Conservation (phyloP, 2,329 filamentous ascomycete species). For the Neofusicoccum cordaticola region DNA sequence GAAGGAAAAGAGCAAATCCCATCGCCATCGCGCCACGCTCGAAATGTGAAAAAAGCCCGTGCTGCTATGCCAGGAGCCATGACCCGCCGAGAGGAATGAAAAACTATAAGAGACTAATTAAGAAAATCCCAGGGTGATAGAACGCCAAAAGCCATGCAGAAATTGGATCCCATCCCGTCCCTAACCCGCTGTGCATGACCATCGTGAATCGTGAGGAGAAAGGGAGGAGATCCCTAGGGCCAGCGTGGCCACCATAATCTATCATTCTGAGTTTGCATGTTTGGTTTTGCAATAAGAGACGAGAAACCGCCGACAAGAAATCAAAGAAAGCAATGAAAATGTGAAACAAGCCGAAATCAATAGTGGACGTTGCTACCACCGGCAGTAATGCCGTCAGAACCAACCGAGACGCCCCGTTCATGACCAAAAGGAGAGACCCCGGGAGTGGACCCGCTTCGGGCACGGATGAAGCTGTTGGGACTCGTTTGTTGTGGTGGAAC, state of each 20-base stretch:
- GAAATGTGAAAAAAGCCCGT: neutral
- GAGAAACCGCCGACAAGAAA: neutral
- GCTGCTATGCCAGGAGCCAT: neutral
- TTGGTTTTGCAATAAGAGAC: neutral
- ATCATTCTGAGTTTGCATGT: slow-evolving; percentile 2
- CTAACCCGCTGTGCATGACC: neutral
- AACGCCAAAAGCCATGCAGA: slow-evolving; percentile 7
- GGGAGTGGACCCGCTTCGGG: slow-evolving; percentile 25
- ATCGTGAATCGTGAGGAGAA: slow-evolving; percentile 1
- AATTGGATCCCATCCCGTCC: neutral
- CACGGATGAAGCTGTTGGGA: slow-evolving; percentile 29
- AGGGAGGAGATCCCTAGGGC: neutral
- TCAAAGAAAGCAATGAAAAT: neutral
- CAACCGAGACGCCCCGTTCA: slow-evolving; percentile 22
- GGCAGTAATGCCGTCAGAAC: slow-evolving; percentile 29
- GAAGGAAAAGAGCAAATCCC: neutral
- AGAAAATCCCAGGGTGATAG: neutral
- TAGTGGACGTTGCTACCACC: slow-evolving; percentile 19
- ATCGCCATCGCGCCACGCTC: slow-evolving; percentile 5
- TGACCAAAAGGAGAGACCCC: slow-evolving; percentile 32
- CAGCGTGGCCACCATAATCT: slow-evolving; percentile 5
- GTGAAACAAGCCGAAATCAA: slow-evolving; percentile 6
- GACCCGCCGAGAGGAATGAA: neutral
- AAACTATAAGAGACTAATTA: neutral
- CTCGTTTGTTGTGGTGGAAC: slow-evolving; percentile 27